Conservation (phyloP, 2,329 filamentous ascomycete species). For the Clarireedia sp. region DNA sequence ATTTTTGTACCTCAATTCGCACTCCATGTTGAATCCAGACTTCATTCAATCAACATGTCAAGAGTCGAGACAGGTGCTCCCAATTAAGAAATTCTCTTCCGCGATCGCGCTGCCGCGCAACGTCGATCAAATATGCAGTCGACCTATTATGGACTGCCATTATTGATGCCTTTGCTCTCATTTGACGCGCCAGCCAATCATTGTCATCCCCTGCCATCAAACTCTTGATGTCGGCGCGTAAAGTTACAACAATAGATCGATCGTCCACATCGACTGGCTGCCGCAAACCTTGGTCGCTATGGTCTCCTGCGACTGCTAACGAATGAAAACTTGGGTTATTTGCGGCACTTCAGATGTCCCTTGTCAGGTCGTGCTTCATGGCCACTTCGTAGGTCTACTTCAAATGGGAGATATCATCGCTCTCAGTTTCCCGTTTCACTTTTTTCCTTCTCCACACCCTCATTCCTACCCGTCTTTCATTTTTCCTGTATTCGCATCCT, state of each 20-base stretch:
- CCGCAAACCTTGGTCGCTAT: slow-evolving; percentile 13
- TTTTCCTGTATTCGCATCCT: no score
- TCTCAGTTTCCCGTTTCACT: slow-evolving; percentile 19
- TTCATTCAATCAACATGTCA: no score
- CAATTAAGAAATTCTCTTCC: no score
- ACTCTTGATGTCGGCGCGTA: slow-evolving; percentile 23
- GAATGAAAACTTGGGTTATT: slow-evolving; percentile 22
- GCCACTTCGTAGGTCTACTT: slow-evolving; percentile 7
- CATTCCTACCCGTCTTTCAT: slow-evolving; percentile 2
- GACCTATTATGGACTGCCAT: background rate
- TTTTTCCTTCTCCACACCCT: slow-evolving; percentile 10
- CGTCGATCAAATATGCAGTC: background rate
- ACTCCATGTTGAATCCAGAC: no score
- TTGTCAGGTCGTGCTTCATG: slow-evolving; percentile 11
- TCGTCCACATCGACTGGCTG: slow-evolving; percentile 5
- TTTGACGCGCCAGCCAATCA: slow-evolving; percentile 16
- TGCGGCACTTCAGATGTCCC: slow-evolving; percentile 11
- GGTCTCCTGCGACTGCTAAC: slow-evolving; percentile 19
- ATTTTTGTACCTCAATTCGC: no score
- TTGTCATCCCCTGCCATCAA: background rate
- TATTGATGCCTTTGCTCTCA: background rate
- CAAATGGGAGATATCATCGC: background rate
- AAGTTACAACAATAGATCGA: slow-evolving; percentile 19
- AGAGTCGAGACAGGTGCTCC: no score
- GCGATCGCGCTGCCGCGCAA: background rate